Conservation (phyloP, 768 basidiomycete species). For the Leucogyrophana mollusca region DNA sequence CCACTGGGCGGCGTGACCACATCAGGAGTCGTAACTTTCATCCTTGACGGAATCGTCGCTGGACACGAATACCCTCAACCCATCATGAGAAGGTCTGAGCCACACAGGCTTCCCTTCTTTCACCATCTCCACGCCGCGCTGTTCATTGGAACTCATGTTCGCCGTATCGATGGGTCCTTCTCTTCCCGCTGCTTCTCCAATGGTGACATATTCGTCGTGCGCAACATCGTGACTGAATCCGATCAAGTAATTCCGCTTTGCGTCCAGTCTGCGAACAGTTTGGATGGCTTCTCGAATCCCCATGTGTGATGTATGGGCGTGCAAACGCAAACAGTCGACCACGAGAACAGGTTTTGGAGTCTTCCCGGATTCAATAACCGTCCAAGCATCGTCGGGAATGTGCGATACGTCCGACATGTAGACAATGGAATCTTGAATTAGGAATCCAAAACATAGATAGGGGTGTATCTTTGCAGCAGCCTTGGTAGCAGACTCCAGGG, state of each 20-base stretch:
- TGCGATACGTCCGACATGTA: conserved; percentile 85
- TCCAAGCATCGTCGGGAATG: conserved; percentile 76
- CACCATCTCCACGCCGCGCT: conserved; percentile 44
- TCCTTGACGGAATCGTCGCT: conserved; percentile 44
- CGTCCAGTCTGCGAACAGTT: conserved; percentile 54
- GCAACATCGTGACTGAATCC: conserved; percentile 78
- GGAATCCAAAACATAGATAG: conserved; percentile 69
- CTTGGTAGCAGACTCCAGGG: conserved; percentile 7
- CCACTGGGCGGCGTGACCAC: not conserved
- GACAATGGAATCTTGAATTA: conserved; percentile 59
- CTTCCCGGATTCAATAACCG: conserved; percentile 33
- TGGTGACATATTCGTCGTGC: conserved; percentile 74
- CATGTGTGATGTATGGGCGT: conserved; percentile 74
- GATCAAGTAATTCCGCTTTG: conserved; percentile 64
- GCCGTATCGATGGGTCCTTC: conserved; percentile 15
- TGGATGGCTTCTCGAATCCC: conserved; percentile 64
- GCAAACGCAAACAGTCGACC: conserved; percentile 73
- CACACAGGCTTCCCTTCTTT: conserved; percentile 48
- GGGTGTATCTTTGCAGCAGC: conserved; percentile 39
- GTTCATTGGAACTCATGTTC: conserved; percentile 33
- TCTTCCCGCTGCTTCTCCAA: conserved; percentile 52
- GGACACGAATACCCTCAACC: conserved; percentile 55
- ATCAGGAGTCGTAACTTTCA: conserved; percentile 42
- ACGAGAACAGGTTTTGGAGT: conserved; percentile 52
- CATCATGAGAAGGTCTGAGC: conserved; percentile 77